These are phyloP conservation scores for Penicillium egyptiacum DNA, from an alignment of 495 filamentous ascomycete species.

Conservation along the genomic window DNA sequence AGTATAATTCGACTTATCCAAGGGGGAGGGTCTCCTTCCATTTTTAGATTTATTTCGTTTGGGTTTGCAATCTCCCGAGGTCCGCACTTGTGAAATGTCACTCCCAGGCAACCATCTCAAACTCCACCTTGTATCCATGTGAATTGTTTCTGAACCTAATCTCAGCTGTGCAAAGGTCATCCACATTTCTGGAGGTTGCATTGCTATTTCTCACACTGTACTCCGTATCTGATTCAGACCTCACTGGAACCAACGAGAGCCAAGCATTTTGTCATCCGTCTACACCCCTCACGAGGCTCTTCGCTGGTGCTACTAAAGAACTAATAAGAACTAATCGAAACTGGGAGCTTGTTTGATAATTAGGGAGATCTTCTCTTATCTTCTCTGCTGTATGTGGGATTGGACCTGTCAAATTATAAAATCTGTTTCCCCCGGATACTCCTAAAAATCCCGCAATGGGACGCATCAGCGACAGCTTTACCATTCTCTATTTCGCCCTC, in stretches of 20 bases:
- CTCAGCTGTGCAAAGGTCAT: background rate
- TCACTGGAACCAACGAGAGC: background rate
- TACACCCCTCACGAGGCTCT: background rate
- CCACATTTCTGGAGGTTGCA: background rate
- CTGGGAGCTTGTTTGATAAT: background rate
- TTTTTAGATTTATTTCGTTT: too few species aligned
- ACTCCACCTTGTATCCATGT: background rate
- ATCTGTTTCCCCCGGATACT: background rate
- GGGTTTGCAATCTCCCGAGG: too few species aligned
- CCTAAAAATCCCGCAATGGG: conserved; percentile 17
- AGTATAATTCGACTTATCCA: too few species aligned
- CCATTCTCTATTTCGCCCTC: conserved; percentile 26
- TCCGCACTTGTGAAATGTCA: background rate
- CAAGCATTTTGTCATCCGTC: background rate
- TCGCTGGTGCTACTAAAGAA: background rate
- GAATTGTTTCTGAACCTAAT: too few species aligned
- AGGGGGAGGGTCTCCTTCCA: too few species aligned
- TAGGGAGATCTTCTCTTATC: background rate
- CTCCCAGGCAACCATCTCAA: background rate
- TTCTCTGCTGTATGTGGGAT: background rate
- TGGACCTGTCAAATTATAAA: background rate
- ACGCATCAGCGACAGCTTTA: conserved; percentile 18
- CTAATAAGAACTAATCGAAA: background rate
- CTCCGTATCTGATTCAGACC: background rate
- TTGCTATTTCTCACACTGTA: background rate